Evolutionary conservation across 2,329 filamentous ascomycete species (phyloP), one percentile per base, ranked within the genome.

Genomic region (Pseudogymnoascus sp.): DNA sequence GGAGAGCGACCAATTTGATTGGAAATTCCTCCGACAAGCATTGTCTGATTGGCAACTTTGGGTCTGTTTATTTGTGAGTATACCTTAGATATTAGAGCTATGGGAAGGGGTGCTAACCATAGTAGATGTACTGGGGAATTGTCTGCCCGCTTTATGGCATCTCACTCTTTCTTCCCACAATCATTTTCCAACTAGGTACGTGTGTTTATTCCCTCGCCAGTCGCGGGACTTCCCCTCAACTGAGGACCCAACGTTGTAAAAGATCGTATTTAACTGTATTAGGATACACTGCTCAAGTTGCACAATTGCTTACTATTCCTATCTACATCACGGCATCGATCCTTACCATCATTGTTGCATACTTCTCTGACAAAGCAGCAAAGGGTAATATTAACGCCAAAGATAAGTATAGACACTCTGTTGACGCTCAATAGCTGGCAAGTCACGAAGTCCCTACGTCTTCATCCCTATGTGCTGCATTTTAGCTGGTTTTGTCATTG

Each of bases 291-390:
- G 75, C 82, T 70, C 65, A 84, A 77, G 16, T 42, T 42, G 38
- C 38, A 11, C 38, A 42, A 21, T 65, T 73, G 13, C 74, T 79
- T 72, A 76, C 76, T 0, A 76, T 82, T 19, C 79, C 82, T 2
- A 81, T 86, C 66, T 82, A 83, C 72, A 81, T 88, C 70, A 82
- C 84, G 0, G 87, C 89, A n/a, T 83, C 87, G 38, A 82, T 84
- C 3, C 71, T 84, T 0, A 79, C 83, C 1, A 75, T 87, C 0
- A 59, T 80, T 0, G 76, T 79, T 0, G 84, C 84, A 0, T 85
- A 79, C 67, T 68, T 76, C 29, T 85, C 85, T 0, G 85, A 88
- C 67, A 75, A 77, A 4, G 74, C 78, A 0, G 80, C 80, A 16
- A 81, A 81, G 69, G n/a, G 37, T 40, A 40, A 40, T 40, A 40